Base-by-base conservation (phyloP, 805 yeast species). In the Yarrowia divulgata region DNA sequence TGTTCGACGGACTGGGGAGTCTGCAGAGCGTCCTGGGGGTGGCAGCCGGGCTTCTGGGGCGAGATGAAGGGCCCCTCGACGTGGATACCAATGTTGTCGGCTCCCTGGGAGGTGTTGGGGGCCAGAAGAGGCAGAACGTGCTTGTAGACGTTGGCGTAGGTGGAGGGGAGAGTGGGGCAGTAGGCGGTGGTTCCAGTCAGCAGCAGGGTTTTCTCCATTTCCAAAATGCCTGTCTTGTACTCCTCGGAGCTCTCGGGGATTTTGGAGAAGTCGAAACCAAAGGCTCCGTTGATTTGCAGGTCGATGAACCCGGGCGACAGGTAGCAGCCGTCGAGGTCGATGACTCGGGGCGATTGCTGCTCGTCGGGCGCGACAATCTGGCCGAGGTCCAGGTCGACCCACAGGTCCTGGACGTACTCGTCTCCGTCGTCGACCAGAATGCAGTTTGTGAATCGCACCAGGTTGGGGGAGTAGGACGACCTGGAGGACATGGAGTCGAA, bases 1-100 rank as follows among this genome's bases (percentile, higher is more conserved):
- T 77, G 45, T 46, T 75, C 72, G 32, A 72, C 63, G 14, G 69
- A 60, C 48, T 74, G 78, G 48, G 76, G 76, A 69, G 79, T 80
- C 45, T 79, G 81, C 70, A 84, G 78, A n/a, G 85, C 81, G 71
- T 83, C 85, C 42, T 77, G 79, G 6, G 85, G 86, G 72, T 84
- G 87, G 71, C 86, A 84, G 1, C 87, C 87, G 70, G 84, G 84
- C 75, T 84, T 84, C 70, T 78, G 73, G 46, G 79, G 75, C 68
- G 82, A 84, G 70, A 86, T 81, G 73, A 85, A 85, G 8, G 89
- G 89, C 7, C 89, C 89, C 72, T 86, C 89, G 48, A 84, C 76
- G 73, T 86, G 89, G n/a, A 86, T 86, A 12, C 89, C 89, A 69
- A 86, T 76, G 54, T 70, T 70, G 52, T 75, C 77, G 8, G 77